Evolutionary conservation across 2,329 filamentous ascomycete genomes (phyloP), one percentile per base, ranked within the genome.

Genomic region (Acrocalymma vagum): DNA sequence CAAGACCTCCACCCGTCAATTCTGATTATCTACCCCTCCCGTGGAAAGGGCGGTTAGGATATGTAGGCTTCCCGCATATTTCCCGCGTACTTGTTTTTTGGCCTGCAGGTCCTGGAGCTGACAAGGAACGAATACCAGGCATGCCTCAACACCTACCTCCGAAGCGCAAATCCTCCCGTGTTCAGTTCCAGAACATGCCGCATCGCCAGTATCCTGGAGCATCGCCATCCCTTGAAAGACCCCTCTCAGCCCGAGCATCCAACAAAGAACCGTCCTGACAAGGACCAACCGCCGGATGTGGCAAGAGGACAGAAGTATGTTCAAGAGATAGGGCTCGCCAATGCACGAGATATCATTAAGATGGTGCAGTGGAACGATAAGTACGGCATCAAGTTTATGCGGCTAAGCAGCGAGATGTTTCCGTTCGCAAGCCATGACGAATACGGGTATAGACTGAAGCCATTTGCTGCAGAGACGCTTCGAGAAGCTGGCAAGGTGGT

Each of bases 391-490:
- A 92, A 85, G 55, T 96, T 97, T 67, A 83, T 97, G 82, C 83
- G 93, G 1, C 76, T 97, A 14, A 95, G 90, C 55, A 95, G 90
- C 38, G 93, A 96, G 57, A 96, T 96, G 88, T 97, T 97, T 52
- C 93, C 93, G 0, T 96, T 96, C 66, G 93, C 93, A 2, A 95
- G 89, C 51, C 93, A 97, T 60, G 80, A 82, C 16, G 87, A 90
- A 48, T 87, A 95, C 53, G 93, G 92, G 0, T 97, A 97, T 69
- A 87, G 83, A 54, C 78, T 97, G 9, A 85, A 84, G 0, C 86
- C 88, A 0, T 96, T 96, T 65, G 93, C 92, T 0, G 83, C 88
- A 0, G 85, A 91, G 10, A 84, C 81, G 0, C 76, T 97, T 8
- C 86, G 82, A 3, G 86, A 92, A 52, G 89, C 83, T 6, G 93